Conservation (phyloP, 768 basidiomycete genomes). For the Gloeostereum incarnatum region DNA sequence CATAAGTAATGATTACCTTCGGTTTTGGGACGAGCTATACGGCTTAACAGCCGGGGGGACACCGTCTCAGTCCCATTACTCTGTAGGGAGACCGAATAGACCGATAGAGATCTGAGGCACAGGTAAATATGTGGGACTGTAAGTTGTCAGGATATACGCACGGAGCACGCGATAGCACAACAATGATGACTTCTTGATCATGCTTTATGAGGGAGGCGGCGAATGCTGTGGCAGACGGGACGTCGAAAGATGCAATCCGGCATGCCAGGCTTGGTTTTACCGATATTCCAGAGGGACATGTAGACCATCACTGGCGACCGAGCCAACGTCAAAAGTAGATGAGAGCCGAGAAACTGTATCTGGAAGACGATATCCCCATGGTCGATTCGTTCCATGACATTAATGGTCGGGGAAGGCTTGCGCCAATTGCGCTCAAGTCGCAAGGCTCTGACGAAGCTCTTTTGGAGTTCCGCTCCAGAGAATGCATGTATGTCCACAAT, state of each 20-base stretch:
- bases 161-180: no score
- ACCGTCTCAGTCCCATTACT: no score
- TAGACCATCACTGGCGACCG: conserved; percentile 12
- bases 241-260: conserved; percentile 5
- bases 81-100: no score
- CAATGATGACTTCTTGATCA: conserved; percentile 12
- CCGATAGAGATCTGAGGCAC: no score
- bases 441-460: conserved; percentile 30
- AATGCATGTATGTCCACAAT: conserved; percentile 22
- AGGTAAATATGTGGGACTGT: no score
- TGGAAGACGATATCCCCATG: conserved; percentile 29
- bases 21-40: no score
- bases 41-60: no score
- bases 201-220: conserved; percentile 8
- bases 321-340: conserved; percentile 37
- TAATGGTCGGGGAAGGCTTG: conserved; percentile 22
- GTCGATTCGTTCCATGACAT: conserved; percentile 24
- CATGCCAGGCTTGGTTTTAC: conserved; percentile 8
- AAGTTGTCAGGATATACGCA: no score
- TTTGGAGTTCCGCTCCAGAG: conserved; percentile 29
- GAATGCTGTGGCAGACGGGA: conserved; percentile 5
- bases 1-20: no score
- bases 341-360: conserved; percentile 38
- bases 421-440: conserved; percentile 45
- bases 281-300: conserved; percentile 13